These are phyloP conservation scores for Zea mays DNA, from an alignment of 176 grass and related monocot species.

Conservation along the genomic window DNA sequence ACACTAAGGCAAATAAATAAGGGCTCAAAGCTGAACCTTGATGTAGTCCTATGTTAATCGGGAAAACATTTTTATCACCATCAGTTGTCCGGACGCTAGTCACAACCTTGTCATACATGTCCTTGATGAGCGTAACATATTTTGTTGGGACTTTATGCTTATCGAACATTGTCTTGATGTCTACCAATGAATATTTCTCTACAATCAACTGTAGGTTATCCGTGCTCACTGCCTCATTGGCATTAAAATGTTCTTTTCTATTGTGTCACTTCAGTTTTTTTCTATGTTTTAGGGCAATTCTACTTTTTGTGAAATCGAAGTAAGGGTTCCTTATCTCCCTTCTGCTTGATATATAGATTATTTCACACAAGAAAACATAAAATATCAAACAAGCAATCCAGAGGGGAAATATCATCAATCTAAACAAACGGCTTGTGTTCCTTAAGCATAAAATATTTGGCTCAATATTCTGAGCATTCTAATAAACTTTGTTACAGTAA, in stretches of 20 bases:
- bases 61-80: too few species aligned
- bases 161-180: background rate
- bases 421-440: background rate
- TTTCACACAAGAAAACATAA: background rate
- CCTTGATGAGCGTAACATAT: too few species aligned
- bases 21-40: too few species aligned
- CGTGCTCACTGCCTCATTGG: background rate
- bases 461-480: background rate
- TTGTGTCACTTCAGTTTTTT: background rate
- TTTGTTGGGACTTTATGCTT: too few species aligned
- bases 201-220: background rate
- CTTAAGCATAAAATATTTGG: background rate
- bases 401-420: background rate
- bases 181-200: background rate
- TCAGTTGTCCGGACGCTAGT: too few species aligned
- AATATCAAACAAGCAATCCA: background rate
- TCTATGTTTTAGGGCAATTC: background rate
- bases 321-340: background rate
- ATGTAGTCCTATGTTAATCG: too few species aligned
- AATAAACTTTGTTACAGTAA: background rate
- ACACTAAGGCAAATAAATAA: too few species aligned
- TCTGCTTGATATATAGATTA: background rate
- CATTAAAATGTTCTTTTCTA: conserved; percentile 7
- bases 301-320: background rate
- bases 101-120: too few species aligned